Conservation (phyloP, 139 green algal species). For the Chlorella ohadii region DNA sequence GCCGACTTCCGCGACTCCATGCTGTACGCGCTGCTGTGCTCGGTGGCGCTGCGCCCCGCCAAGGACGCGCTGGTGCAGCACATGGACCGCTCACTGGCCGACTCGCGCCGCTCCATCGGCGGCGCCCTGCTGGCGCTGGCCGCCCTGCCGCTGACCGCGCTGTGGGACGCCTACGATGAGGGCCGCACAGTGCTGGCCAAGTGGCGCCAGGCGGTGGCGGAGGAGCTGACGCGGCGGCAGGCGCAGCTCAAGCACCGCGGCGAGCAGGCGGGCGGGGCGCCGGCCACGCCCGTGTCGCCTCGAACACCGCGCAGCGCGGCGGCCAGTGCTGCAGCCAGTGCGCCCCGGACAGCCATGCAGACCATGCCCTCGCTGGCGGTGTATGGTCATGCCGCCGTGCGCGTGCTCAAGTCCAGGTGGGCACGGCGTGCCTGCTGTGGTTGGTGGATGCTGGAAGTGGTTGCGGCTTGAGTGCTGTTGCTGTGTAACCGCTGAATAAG, state of each 20-base stretch:
- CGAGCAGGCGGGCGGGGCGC: not conserved
- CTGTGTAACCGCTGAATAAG: no score
- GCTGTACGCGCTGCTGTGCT: constrained; percentile 65
- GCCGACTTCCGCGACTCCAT: constrained; percentile 58
- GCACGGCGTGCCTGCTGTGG: not conserved
- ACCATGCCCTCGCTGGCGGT: constrained; percentile 39
- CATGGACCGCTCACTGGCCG: constrained; percentile 32
- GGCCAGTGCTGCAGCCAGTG: not conserved
- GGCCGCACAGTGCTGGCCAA: constrained; percentile 22
- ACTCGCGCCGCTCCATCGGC: constrained; percentile 10
- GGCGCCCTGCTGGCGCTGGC: constrained; percentile 28
- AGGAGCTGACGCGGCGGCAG: constrained; percentile 20
- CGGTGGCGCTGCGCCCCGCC: constrained; percentile 59
- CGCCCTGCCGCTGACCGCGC: constrained; percentile 31
- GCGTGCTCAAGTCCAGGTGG: constrained; percentile 22
- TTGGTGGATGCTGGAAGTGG: not conserved
- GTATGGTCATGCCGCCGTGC: constrained; percentile 38
- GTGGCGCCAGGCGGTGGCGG: constrained; percentile 44
- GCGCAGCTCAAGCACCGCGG: not conserved
- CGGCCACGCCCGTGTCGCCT: not conserved
- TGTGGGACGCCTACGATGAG: constrained; percentile 34
- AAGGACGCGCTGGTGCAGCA: constrained; percentile 57
- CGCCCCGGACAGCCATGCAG: not conserved
- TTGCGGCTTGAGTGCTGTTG: not conserved
- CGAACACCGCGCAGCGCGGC: constrained; percentile 16